Percentiles rank a stretch among this genome's conserved stretches.
These are phyloP conservation scores for Trametes coccinea DNA, from an alignment of 768 basidiomycete genomes.

Conservation along the genomic window DNA sequence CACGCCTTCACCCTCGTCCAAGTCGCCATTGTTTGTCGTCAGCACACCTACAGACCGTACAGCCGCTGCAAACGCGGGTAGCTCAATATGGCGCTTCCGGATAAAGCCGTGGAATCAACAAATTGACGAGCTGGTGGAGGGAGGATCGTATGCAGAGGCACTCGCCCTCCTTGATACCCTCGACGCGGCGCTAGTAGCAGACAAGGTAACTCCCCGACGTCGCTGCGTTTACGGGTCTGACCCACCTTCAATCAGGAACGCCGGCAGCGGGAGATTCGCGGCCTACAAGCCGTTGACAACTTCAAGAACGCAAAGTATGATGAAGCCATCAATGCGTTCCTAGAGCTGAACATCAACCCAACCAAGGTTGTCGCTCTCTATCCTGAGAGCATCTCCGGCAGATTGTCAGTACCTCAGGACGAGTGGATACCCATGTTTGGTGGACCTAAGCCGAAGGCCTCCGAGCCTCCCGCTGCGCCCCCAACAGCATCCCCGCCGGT, in stretches of 20 bases:
- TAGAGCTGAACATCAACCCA: slow-evolving; percentile 88
- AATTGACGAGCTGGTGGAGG: slow-evolving; percentile 77
- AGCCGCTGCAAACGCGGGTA: slow-evolving; percentile 66
- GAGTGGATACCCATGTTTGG: slow-evolving; percentile 85
- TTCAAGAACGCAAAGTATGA: slow-evolving; percentile 72
- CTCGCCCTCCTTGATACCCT: slow-evolving; percentile 74
- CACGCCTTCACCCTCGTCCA: slow-evolving; percentile 51
- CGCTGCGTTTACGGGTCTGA: no score
- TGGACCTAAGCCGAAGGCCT: slow-evolving; percentile 48
- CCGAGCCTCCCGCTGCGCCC: slow-evolving; percentile 24
- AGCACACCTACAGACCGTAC: slow-evolving; percentile 76
- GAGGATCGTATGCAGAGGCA: slow-evolving; percentile 73
- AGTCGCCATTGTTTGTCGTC: slow-evolving; percentile 60
- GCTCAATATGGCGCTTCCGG: slow-evolving; percentile 70
- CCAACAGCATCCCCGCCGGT: not conserved
- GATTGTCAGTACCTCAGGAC: slow-evolving; percentile 66
- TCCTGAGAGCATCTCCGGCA: slow-evolving; percentile 77
- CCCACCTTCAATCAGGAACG: slow-evolving; percentile 41
- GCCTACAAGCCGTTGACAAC: slow-evolving; percentile 76
- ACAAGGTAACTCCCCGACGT: slow-evolving; percentile 50
- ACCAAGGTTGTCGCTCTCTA: slow-evolving; percentile 92
- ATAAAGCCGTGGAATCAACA: slow-evolving; percentile 80
- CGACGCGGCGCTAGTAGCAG: slow-evolving; percentile 56
- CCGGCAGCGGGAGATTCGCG: slow-evolving; percentile 59
- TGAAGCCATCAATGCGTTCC: slow-evolving; percentile 81